Percentiles rank a stretch among this genome's conserved stretches.
Evolutionary conservation across 225 moss, liverwort and hornwort genomes (phyloP).

Genomic region (Bryoerythrophyllum caledonicum): DNA sequence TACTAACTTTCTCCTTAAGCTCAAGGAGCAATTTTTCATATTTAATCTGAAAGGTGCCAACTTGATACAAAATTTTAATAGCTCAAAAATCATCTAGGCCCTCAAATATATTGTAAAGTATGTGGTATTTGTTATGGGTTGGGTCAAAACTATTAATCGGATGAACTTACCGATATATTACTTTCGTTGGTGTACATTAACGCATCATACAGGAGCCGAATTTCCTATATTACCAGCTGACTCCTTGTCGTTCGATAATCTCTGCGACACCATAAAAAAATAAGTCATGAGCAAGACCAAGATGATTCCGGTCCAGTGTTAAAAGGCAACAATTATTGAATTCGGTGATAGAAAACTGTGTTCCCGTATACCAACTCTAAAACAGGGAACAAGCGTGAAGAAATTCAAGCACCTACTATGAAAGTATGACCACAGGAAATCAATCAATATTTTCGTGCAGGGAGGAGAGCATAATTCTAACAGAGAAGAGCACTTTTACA

Average conservation of each 20-base stretch:
- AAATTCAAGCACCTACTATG: conserved; percentile 8
- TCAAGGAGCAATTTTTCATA: too few species aligned
- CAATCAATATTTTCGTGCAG: not conserved
- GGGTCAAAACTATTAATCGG: too few species aligned
- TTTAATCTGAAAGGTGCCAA: too few species aligned
- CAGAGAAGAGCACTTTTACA: not conserved
- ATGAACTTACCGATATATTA: too few species aligned
- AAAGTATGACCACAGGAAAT: conserved; percentile 12
- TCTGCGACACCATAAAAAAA: conserved; percentile 23
- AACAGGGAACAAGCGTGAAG: not conserved
- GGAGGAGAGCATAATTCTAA: conserved; percentile 6
- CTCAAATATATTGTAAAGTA: too few species aligned
- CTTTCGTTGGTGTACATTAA: too few species aligned
- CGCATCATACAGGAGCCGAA: too few species aligned
- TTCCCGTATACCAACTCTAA: not conserved
- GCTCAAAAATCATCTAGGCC: too few species aligned
- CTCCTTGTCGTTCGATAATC: conserved; percentile 6
- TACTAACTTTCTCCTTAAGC: too few species aligned
- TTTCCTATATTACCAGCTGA: not conserved
- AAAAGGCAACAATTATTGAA: not conserved
- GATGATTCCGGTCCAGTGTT: not conserved
- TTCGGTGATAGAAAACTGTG: not conserved
- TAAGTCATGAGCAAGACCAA: conserved; percentile 17
- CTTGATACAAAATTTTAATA: too few species aligned
- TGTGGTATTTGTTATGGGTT: too few species aligned